phyloP scores from a whole-genome alignment of 192 early-diverging fungal genomes.

The Chytriomyces sp. region DNA sequence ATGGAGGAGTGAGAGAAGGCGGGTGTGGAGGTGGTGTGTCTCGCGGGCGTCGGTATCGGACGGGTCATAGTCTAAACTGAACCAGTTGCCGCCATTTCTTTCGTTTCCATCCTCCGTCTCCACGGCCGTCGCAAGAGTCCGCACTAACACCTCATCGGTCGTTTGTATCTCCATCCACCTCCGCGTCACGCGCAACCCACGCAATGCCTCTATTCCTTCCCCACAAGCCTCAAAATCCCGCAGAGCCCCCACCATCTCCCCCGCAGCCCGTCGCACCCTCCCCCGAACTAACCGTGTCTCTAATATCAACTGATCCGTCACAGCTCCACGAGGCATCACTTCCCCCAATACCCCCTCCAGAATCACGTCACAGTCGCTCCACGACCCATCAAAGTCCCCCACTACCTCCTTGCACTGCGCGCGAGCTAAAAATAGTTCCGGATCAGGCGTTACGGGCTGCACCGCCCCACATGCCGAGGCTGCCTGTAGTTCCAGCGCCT shows the following conservation, averaged over 20 bases:
- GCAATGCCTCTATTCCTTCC: too few relatives aligned
- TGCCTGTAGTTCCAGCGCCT: too few relatives aligned
- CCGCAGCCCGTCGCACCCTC: background rate
- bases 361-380: background rate
- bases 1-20: background rate
- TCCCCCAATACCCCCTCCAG: background rate
- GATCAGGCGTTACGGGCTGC: background rate
- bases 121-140: too few relatives aligned
- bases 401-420: background rate
- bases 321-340: background rate
- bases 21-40: background rate
- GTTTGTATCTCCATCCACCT: too few relatives aligned
- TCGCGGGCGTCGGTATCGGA: background rate
- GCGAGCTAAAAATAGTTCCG: background rate
- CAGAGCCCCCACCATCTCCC: background rate
- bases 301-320: background rate
- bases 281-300: background rate
- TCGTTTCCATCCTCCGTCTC: too few relatives aligned
- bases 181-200: too few relatives aligned
- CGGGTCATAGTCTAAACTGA: background rate
- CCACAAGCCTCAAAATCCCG: background rate
- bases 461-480: background rate
- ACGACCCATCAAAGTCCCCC: background rate
- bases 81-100: background rate
- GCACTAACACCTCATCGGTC: too few relatives aligned